A percentile compares a stretch with the other conserved stretches of the same genome.
Conservation (phyloP, 371 early-diverging fungal species). For the Rhizopus stolonifer region DNA sequence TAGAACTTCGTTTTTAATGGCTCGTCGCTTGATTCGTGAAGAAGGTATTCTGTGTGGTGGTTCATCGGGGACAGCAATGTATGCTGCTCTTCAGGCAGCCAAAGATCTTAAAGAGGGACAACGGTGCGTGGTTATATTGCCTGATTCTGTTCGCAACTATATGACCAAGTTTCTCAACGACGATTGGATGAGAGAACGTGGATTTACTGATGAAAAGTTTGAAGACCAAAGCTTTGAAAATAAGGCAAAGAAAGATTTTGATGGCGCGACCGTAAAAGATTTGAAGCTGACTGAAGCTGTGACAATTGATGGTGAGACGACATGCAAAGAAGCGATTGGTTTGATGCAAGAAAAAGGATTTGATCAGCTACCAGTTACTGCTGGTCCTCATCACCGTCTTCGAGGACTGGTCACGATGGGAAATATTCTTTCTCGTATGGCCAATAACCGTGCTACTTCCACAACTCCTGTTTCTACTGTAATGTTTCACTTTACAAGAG, state of each 20-base stretch:
- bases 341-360: constrained; percentile 88
- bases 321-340: constrained; percentile 80
- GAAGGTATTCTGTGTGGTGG: constrained; percentile 73
- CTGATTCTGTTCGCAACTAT: constrained; percentile 74
- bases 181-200: constrained; percentile 77
- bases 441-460: constrained; percentile 67
- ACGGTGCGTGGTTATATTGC: constrained; percentile 57
- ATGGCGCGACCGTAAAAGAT: constrained; percentile 80
- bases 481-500: constrained; percentile 78
- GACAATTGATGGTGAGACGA: constrained; percentile 64
- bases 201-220: constrained; percentile 64
- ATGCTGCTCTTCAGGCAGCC: constrained; percentile 62
- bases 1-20: constrained; percentile 70
- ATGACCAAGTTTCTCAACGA: constrained; percentile 68
- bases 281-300: constrained; percentile 81
- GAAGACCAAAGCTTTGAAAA: constrained; percentile 47
- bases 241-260: constrained; percentile 77
- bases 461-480: constrained; percentile 70
- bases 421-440: constrained; percentile 76
- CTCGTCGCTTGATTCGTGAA: constrained; percentile 67
- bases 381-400: constrained; percentile 58
- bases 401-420: constrained; percentile 89
- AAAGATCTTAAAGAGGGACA: constrained; percentile 23
- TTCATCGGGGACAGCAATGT: constrained; percentile 71
- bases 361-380: constrained; percentile 93